Base-by-base conservation (phyloP, 495 filamentous ascomycete genomes). In the Tuber umbilicatum region DNA sequence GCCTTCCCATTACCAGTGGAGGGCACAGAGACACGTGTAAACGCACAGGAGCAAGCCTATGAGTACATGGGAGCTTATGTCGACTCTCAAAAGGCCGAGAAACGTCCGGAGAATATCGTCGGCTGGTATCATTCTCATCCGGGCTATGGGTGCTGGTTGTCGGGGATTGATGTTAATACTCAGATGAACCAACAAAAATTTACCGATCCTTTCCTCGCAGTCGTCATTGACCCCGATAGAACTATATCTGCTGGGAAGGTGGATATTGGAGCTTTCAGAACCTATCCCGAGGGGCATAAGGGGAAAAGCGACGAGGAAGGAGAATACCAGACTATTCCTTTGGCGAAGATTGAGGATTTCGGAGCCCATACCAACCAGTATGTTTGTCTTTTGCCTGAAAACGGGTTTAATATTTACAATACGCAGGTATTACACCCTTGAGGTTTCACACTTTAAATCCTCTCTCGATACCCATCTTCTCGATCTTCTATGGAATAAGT, bases 41-140 rank as follows among this genome's bases (percentile, higher is more conserved):
- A 97, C 82, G 96, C 96, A 5, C 92, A 94, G 77, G 90, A 92
- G 72, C 93, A 97, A 73, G 96, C 96, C 45, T 93, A 97, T 85
- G 96, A 97, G 84, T 99, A 97, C 85, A 94, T 98, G 89, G 89
- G 95, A 38, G 87, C 90, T 74, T 98, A 94, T 84, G 85, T 89
- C 74, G 87, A 88, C 17, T 91, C 91, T 73, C 89, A 94, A 50
- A 90, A 94, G 73, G 86, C 85, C 16, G 90, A 90, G 45, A 87
- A 87, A 39, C 91, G 94, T 70, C 84, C 88, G 81, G 96, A 99
- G 82, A 98, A 99, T 82, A 92, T 90, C 5, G 91, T 98, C 12
- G 96, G 96, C 31, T 99, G 96, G 96, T 99, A 99, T 83, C 96
- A 99, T 85, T 92, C 90, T 76, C 96, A 99, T 82, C 96, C 96